Evolutionary conservation across 306 rosid genomes (phyloP).

Genomic region (Dalbergia cultrata): DNA sequence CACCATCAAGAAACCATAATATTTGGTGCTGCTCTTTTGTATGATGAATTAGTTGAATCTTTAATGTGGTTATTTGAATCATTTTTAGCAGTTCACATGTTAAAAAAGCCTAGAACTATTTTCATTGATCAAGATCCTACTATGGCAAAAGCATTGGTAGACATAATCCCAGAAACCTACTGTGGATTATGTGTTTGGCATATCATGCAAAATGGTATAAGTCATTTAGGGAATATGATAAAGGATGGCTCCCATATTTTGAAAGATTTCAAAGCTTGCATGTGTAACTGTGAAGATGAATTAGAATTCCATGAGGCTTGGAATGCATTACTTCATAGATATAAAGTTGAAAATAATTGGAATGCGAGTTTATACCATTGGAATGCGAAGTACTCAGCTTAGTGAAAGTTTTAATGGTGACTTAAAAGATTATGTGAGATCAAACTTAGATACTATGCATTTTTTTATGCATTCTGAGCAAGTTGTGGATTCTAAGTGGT

Average conservation of each 20-base stretch:
- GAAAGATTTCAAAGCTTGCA: too few species aligned
- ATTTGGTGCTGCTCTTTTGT: too few species aligned
- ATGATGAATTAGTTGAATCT: too few species aligned
- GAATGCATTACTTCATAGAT: not conserved
- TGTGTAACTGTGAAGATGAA: too few species aligned
- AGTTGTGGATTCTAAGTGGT: not conserved
- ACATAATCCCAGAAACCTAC: not conserved
- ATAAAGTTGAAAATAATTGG: too few species aligned
- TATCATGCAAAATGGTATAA: not conserved
- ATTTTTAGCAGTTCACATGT: not conserved
- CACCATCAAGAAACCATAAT: not conserved
- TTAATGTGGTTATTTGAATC: not conserved
- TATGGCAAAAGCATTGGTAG: not conserved
- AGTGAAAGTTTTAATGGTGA: not conserved
- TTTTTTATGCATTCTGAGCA: not conserved
- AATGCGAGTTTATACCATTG: too few species aligned
- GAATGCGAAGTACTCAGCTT: too few species aligned
- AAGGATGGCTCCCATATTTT: not conserved
- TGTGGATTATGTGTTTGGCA: not conserved
- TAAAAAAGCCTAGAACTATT: not conserved
- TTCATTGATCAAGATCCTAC: not conserved
- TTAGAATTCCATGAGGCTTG: not conserved
- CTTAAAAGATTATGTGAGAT: not conserved
- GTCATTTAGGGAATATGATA: not conserved
- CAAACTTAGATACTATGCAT: not conserved